Percentiles rank a stretch among this genome's conserved stretches.
Evolutionary conservation across 176 grass and related monocot genomes (phyloP).

Genomic region (Cenchrus americanus): DNA sequence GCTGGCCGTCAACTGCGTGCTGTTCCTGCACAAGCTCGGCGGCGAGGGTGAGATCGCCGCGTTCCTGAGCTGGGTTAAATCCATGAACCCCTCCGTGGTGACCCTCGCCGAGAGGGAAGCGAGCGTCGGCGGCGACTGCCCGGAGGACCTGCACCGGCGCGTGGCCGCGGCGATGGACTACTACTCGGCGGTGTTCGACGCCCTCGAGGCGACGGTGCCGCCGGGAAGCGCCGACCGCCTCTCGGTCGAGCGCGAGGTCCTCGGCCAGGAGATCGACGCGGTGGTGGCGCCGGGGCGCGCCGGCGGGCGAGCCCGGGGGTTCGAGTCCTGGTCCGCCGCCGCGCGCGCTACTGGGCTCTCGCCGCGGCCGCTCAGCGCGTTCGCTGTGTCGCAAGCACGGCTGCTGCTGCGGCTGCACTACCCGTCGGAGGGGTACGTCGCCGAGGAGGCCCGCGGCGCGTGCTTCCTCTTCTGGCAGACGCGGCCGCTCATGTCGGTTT

Average conservation of each 20-base stretch:
- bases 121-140: background rate
- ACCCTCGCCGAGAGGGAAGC: constrained; percentile 77
- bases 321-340: constrained; percentile 58
- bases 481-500: constrained; percentile 85
- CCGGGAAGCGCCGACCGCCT: constrained; percentile 67
- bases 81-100: constrained; percentile 74
- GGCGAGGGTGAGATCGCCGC: constrained; percentile 32
- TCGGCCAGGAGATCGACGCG: constrained; percentile 68
- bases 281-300: constrained; percentile 21
- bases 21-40: constrained; percentile 65
- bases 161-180: constrained; percentile 62
- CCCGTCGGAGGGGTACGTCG: constrained; percentile 83
- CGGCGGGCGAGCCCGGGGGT: constrained; percentile 24
- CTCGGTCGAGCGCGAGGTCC: constrained; percentile 72
- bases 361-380: constrained; percentile 61
- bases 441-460: constrained; percentile 58
- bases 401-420: constrained; percentile 87
- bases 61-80: constrained; percentile 57
- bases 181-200: constrained; percentile 86
- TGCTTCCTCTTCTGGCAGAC: constrained; percentile 84
- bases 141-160: constrained; percentile 26
- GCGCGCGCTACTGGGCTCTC: constrained; percentile 58
- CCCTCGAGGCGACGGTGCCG: constrained; percentile 81
- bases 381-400: constrained; percentile 78
- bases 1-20: constrained; percentile 76